These are phyloP conservation scores for Mycosphaerella sp. DNA, from an alignment of 2,329 filamentous ascomycete genomes.

Conservation along the genomic window DNA sequence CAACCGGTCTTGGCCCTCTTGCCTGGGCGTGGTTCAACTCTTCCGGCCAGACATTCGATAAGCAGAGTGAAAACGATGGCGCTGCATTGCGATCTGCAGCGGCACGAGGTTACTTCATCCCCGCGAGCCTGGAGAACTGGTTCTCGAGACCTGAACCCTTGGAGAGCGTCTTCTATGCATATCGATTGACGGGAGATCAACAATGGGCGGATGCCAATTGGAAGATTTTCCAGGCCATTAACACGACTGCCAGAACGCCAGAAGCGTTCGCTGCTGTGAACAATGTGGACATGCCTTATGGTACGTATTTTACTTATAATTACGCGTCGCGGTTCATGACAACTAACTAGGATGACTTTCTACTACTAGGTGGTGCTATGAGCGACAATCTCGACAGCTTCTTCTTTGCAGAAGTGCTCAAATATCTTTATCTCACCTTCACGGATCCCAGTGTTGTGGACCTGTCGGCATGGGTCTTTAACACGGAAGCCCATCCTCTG, in stretches of 20 bases:
- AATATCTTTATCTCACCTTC: slow-evolving; percentile 49
- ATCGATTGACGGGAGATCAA: slow-evolving; percentile 50
- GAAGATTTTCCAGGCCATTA: slow-evolving; percentile 41
- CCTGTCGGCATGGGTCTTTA: slow-evolving; percentile 43
- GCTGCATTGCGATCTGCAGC: slow-evolving; percentile 14
- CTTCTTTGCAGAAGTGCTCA: slow-evolving; percentile 77
- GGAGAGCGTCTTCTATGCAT: slow-evolving; percentile 53
- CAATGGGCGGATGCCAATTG: slow-evolving; percentile 39
- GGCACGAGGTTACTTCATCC: slow-evolving; percentile 18
- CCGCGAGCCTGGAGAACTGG: slow-evolving; percentile 16
- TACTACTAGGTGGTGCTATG: slow-evolving; percentile 10
- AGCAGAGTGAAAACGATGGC: slow-evolving; percentile 15
- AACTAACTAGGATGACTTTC: neutral
- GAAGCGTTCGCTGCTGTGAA: slow-evolving; percentile 17
- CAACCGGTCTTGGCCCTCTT: slow-evolving; percentile 20
- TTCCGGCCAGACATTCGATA: slow-evolving; percentile 16
- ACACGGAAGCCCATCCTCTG: slow-evolving; percentile 44
- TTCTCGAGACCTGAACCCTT: slow-evolving; percentile 44
- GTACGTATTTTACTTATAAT: neutral
- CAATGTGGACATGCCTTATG: slow-evolving; percentile 17
- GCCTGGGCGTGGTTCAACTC: slow-evolving; percentile 22
- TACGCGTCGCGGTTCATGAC: neutral
- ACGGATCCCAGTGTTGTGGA: slow-evolving; percentile 39
- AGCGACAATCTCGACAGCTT: slow-evolving; percentile 20
- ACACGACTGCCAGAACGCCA: slow-evolving; percentile 34